Evolutionary conservation across 192 early-diverging fungal species (phyloP).

Genomic region (Backusella australiensis): DNA sequence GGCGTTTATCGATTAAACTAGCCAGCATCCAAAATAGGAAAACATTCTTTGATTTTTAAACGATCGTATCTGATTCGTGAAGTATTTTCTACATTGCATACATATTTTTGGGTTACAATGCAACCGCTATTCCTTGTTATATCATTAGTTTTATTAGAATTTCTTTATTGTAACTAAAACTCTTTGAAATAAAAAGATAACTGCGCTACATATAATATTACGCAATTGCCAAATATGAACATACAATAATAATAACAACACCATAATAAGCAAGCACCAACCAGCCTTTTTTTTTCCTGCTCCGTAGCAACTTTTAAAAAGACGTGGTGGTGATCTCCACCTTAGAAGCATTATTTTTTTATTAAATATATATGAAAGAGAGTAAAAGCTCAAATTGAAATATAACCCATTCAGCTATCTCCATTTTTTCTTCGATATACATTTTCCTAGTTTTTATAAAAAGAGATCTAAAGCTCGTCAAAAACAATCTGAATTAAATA

Average conservation of each 20-base stretch:
- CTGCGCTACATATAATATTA: not conserved
- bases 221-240: not conserved
- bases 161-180: not conserved
- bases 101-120: not conserved
- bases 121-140: not conserved
- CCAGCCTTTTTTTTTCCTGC: not conserved
- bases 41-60: not conserved
- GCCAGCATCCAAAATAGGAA: not conserved
- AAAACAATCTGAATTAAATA: constrained; percentile 1
- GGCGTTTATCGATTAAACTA: not conserved
- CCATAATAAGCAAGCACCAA: not conserved
- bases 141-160: not conserved
- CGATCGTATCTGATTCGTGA: not conserved
- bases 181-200: not conserved
- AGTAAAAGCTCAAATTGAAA: not conserved
- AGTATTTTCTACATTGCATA: not conserved
- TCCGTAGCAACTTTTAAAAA: not conserved
- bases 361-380: not conserved
- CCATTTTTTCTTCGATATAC: not conserved
- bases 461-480: not conserved
- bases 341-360: not conserved
- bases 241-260: not conserved
- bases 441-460: not conserved
- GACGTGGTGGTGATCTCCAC: not conserved
- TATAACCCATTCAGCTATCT: not conserved